These are phyloP conservation scores for Simplicillium aogashimaense DNA, from an alignment of 2,329 filamentous ascomycete species.

Conservation along the genomic window DNA sequence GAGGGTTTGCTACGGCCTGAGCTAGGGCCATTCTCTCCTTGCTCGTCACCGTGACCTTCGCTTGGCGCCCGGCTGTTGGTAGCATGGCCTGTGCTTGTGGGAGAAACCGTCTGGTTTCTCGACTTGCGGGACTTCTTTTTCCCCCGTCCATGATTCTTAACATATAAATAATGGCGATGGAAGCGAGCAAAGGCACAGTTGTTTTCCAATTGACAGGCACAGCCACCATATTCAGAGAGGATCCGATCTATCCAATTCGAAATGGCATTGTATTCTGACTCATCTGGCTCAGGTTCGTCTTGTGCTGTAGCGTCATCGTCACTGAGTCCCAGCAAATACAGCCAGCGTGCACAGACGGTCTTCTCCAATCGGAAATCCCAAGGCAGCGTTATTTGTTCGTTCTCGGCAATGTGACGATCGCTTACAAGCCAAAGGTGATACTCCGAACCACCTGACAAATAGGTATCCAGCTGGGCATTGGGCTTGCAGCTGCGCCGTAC, in stretches of 20 bases:
- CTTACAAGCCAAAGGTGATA: constrained; percentile 93
- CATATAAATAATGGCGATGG: constrained; percentile 43
- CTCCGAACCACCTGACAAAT: constrained; percentile 65
- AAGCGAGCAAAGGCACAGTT: constrained; percentile 57
- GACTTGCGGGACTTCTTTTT: constrained; percentile 42
- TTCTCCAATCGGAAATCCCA: constrained; percentile 60
- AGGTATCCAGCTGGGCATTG: constrained; percentile 81
- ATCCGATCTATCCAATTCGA: constrained; percentile 58
- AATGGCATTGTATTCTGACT: constrained; percentile 50
- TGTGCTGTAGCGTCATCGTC: constrained; percentile 45
- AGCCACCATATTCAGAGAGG: constrained; percentile 69
- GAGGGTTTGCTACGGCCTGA: constrained; percentile 54
- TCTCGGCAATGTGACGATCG: constrained; percentile 59
- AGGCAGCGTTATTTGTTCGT: constrained; percentile 52
- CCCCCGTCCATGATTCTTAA: constrained; percentile 30
- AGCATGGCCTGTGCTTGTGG: constrained; percentile 51
- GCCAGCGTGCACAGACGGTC: constrained; percentile 40
- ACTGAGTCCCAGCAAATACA: constrained; percentile 49
- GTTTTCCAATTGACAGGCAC: constrained; percentile 57
- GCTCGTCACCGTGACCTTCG: constrained; percentile 48
- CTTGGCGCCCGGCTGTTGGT: constrained; percentile 55
- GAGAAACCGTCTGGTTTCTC: constrained; percentile 47
- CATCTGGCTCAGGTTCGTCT: constrained; percentile 44
- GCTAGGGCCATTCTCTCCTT: constrained; percentile 36
- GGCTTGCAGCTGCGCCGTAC: constrained; percentile 87